Conservation (phyloP, 768 basidiomycete genomes). For the Tulasnella sp. region DNA sequence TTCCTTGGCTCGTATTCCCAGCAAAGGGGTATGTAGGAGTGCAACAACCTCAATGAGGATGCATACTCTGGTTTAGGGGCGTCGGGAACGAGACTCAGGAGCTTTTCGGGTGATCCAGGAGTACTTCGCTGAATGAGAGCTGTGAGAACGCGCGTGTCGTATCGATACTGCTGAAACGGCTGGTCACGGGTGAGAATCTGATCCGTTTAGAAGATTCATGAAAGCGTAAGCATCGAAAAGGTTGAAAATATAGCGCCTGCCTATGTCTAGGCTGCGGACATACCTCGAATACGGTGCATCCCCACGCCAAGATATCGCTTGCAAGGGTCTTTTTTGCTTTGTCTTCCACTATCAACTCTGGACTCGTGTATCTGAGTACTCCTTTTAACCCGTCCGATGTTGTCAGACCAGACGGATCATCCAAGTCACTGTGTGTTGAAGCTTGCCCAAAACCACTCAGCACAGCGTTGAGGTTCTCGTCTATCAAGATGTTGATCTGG, state of each 20-base stretch:
- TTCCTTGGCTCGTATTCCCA: neutral
- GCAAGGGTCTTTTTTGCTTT: neutral
- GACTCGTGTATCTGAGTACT: neutral
- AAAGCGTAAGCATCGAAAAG: neutral
- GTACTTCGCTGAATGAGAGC: neutral
- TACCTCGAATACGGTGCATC: neutral
- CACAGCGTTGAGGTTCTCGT: neutral
- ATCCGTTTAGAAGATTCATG: neutral
- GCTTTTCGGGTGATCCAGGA: neutral
- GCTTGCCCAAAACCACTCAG: neutral
- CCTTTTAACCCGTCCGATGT: neutral
- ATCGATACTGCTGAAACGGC: neutral
- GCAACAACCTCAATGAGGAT: neutral
- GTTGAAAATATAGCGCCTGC: too few relatives aligned
- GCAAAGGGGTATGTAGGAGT: neutral
- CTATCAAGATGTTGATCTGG: neutral
- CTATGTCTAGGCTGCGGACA: neutral
- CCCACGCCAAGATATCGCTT: neutral
- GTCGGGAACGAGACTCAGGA: neutral
- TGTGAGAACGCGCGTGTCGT: too few relatives aligned
- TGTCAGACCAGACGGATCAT: neutral
- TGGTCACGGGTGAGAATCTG: neutral
- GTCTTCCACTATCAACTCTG: neutral
- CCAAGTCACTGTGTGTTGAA: neutral
- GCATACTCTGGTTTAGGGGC: neutral